phyloP scores from a whole-genome alignment of 352 stramenopile species.

The Phytophthora ohioensis region DNA sequence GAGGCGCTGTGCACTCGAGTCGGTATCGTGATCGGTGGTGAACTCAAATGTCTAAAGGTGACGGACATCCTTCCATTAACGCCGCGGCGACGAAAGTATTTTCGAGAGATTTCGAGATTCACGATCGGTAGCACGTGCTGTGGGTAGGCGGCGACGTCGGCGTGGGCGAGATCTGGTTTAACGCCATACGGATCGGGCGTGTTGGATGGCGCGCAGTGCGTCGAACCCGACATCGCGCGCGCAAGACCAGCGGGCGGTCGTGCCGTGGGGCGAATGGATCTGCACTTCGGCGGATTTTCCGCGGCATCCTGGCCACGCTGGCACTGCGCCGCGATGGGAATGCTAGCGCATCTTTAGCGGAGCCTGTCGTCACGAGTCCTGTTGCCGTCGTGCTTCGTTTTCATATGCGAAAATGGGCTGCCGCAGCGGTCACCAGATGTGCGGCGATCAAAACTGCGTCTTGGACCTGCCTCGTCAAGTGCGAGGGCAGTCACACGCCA shows the following conservation, averaged over 20 bases:
- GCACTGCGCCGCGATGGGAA: constrained; percentile 10
- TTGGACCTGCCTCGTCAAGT: neutral
- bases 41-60: neutral
- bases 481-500: neutral
- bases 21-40: no score
- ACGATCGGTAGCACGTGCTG: neutral
- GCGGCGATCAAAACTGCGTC: constrained; percentile 3
- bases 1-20: no score
- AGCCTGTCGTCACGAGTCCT: constrained; percentile 9
- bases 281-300: constrained; percentile 23
- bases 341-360: constrained; percentile 1
- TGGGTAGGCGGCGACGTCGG: no score
- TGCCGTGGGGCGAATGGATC: neutral
- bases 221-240: constrained; percentile 4
- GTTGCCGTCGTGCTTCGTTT: neutral
- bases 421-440: neutral
- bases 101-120: constrained; percentile 11
- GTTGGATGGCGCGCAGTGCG: constrained; percentile 23
- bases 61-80: neutral
- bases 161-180: constrained; percentile 14
- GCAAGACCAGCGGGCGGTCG: constrained; percentile 10
- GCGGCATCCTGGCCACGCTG: neutral
- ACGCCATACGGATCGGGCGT: constrained; percentile 8
- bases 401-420: constrained; percentile 9
- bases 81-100: neutral